A percentile compares a stretch with the other conserved stretches of the same genome.
phyloP scores from a whole-genome alignment of 306 rosid genomes.

The Senna tora region DNA sequence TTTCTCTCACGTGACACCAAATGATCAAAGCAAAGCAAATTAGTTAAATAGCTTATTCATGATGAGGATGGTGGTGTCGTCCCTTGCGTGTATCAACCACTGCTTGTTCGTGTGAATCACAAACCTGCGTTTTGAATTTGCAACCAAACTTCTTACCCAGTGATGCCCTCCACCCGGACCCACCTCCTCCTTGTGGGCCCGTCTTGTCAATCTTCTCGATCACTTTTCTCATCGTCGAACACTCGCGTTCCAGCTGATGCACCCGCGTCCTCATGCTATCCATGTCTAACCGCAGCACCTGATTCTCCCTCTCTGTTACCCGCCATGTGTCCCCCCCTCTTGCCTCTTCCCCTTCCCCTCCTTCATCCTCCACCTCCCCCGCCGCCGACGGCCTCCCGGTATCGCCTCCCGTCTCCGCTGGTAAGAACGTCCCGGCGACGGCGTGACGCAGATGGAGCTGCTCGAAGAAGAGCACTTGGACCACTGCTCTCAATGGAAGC shows the following conservation, averaged over 20 bases:
- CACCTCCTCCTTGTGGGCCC: slow-evolving; percentile 36
- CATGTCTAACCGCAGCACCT: slow-evolving; percentile 93
- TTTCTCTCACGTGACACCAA: slow-evolving; percentile 38
- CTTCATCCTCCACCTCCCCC: slow-evolving; percentile 23
- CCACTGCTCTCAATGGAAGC: slow-evolving; percentile 86
- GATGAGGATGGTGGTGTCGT: slow-evolving; percentile 58
- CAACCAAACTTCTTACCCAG: slow-evolving; percentile 75
- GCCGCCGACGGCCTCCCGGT: slow-evolving; percentile 51
- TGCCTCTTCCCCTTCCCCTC: slow-evolving; percentile 1
- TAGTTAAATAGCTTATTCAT: slow-evolving; percentile 40
- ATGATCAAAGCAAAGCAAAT: not conserved
- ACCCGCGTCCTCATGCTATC: slow-evolving; percentile 99
- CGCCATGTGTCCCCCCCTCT: slow-evolving; percentile 61
- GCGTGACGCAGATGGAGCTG: slow-evolving; percentile 98
- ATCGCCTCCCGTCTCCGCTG: slow-evolving; percentile 56
- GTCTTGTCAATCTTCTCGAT: slow-evolving; percentile 68
- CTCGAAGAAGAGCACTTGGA: slow-evolving; percentile 91
- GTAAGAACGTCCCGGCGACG: slow-evolving; percentile 72
- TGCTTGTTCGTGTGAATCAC: slow-evolving; percentile 83
- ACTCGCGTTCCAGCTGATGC: slow-evolving; percentile 89
- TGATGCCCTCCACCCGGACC: slow-evolving; percentile 54
- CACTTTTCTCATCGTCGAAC: slow-evolving; percentile 84
- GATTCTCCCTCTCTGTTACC: slow-evolving; percentile 87
- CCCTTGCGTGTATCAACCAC: slow-evolving; percentile 70
- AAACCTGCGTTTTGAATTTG: slow-evolving; percentile 93